Percentiles rank a stretch among this genome's conserved stretches.
Evolutionary conservation across 352 stramenopile genomes (phyloP).

Genomic region (Pythium insidiosum): DNA sequence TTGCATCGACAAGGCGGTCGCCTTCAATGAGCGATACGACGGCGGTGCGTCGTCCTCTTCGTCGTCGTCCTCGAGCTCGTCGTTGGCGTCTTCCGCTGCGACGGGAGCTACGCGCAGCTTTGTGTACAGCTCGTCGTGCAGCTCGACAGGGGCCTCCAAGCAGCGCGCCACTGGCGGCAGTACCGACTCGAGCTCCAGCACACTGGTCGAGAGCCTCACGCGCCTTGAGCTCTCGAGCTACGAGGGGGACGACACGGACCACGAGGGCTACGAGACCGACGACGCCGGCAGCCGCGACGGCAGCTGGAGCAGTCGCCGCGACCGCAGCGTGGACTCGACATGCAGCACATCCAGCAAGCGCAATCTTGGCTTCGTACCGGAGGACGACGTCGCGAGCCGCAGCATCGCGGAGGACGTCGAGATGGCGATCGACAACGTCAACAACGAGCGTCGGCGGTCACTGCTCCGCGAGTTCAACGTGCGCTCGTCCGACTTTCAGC

Average conservation of each 20-base stretch:
- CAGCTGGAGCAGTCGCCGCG: background rate
- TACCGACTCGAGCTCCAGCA: background rate
- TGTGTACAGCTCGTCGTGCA: too few species aligned
- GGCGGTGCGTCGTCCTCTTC: background rate
- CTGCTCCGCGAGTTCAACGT: slow-evolving; percentile 37
- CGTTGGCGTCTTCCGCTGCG: too few species aligned
- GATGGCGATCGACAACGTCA: slow-evolving; percentile 29
- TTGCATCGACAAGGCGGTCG: slow-evolving; percentile 62
- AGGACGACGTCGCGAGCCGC: slow-evolving; percentile 19
- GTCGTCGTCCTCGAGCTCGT: background rate
- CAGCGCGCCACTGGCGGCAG: slow-evolving; percentile 16
- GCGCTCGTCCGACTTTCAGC: slow-evolving; percentile 28
- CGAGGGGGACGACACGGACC: slow-evolving; percentile 8
- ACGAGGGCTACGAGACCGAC: slow-evolving; percentile 20
- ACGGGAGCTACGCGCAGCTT: too few species aligned
- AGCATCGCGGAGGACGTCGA: slow-evolving; percentile 22
- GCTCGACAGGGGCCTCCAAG: too few species aligned
- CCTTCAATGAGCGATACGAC: slow-evolving; percentile 19
- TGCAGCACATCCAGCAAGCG: background rate
- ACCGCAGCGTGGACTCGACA: background rate
- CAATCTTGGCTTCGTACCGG: slow-evolving; percentile 8
- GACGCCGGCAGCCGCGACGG: background rate
- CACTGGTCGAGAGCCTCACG: slow-evolving; percentile 8
- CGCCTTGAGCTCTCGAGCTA: slow-evolving; percentile 32
- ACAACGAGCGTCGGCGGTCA: slow-evolving; percentile 30